Conservation (phyloP, 1,284 basidiomycete genomes). For the Xerocomus minutiporus region DNA sequence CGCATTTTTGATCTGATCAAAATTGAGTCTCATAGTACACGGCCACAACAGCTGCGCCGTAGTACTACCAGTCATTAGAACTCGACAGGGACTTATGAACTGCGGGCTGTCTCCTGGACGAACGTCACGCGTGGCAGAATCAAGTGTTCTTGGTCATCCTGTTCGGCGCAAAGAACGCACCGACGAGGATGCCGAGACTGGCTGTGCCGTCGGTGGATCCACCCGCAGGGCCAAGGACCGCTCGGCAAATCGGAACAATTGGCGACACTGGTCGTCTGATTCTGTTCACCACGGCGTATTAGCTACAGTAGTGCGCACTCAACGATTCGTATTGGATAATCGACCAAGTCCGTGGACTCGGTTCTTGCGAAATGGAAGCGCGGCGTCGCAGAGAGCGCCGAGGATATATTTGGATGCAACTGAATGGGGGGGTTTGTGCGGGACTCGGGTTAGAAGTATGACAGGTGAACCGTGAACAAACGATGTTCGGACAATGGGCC, state of each 20-base stretch:
- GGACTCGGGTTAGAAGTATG: not conserved
- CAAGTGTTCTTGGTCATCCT: not conserved
- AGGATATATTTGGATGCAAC: not conserved
- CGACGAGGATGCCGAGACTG: conserved; percentile 1
- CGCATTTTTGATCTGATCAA: not conserved
- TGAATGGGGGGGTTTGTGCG: not conserved
- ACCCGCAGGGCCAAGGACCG: conserved; percentile 1
- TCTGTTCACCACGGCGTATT: not conserved
- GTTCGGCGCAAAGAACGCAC: conserved; percentile 10
- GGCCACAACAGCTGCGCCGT: conserved; percentile 3
- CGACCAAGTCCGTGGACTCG: not conserved
- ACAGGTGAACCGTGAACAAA: not conserved
- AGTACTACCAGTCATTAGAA: not conserved
- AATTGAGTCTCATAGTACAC: not conserved
- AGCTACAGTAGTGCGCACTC: not conserved
- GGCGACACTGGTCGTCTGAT: not conserved
- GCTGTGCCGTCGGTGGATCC: conserved; percentile 13
- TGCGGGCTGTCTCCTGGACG: not conserved
- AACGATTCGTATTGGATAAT: not conserved
- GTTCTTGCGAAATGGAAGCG: not conserved
- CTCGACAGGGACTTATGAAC: not conserved
- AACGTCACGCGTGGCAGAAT: not conserved
- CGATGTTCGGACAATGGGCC: no score
- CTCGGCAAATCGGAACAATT: conserved; percentile 11
- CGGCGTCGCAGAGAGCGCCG: not conserved